phyloP scores from a whole-genome alignment of 2,329 filamentous ascomycete species.

The Incumbomyces lentus region DNA sequence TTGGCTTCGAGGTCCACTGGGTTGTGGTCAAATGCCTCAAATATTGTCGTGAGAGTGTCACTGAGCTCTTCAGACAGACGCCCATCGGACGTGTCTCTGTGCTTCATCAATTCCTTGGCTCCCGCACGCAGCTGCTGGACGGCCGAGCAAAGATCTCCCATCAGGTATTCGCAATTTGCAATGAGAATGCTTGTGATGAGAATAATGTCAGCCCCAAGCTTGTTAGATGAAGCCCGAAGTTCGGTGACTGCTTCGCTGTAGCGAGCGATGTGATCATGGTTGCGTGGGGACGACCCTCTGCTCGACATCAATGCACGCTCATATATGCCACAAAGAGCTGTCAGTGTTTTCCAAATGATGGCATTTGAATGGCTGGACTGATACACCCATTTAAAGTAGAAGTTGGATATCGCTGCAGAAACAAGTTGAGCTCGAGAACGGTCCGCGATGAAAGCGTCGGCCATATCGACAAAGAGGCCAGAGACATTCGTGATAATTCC shows the following conservation, averaged over 20 bases:
- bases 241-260: slow-evolving; percentile 5
- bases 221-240: background rate
- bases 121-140: background rate
- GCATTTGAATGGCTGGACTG: background rate
- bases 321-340: slow-evolving; percentile 3
- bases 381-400: slow-evolving; percentile 1
- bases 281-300: background rate
- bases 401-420: background rate
- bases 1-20: background rate
- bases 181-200: slow-evolving; percentile 3
- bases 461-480: slow-evolving; percentile 1
- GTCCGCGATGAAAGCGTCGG: background rate
- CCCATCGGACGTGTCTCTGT: background rate
- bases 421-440: background rate
- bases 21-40: background rate
- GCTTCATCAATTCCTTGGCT: background rate
- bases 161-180: slow-evolving; percentile 4
- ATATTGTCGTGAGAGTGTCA: background rate
- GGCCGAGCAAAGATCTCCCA: slow-evolving; percentile 1
- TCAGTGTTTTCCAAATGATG: background rate
- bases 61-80: background rate
- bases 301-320: background rate
- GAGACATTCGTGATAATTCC: background rate
- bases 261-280: background rate
- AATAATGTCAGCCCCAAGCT: background rate